Conservation (phyloP, 1,284 basidiomycete genomes). For the Sporisorium reilianum region DNA sequence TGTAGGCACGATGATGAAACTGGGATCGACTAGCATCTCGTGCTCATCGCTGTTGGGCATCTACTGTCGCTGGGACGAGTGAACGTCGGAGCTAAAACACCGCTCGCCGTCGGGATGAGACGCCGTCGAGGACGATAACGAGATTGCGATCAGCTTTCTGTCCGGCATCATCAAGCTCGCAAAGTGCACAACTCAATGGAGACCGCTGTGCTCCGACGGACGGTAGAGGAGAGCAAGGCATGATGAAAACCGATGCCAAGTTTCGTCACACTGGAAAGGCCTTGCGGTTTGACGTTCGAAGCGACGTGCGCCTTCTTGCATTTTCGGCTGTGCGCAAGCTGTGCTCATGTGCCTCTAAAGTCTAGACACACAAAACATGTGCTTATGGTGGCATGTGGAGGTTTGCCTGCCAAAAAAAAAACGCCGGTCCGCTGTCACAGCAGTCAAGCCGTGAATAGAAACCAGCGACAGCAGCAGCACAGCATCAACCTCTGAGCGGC, state of each 20-base stretch:
- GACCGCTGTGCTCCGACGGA: neutral
- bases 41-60: neutral
- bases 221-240: too few relatives aligned
- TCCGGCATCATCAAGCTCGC: neutral
- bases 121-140: neutral
- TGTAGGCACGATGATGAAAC: conserved; percentile 7
- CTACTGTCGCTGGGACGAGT: neutral
- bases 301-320: neutral
- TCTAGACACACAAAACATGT: neutral
- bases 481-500: conserved; percentile 2
- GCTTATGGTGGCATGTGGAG: conserved; percentile 27
- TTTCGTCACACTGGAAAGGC: conserved; percentile 26
- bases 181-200: neutral
- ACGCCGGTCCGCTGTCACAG: conserved; percentile 1
- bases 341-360: conserved; percentile 1
- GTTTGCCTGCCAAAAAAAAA: conserved; percentile 3
- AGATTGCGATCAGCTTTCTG: neutral
- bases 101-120: neutral
- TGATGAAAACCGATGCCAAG: conserved; percentile 5
- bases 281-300: conserved; percentile 4
- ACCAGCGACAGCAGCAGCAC: neutral
- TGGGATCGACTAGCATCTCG: neutral
- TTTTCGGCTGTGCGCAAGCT: neutral
- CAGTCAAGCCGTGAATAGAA: neutral
- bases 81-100: too few relatives aligned